A percentile compares a stretch with the other conserved stretches of the same genome.
These are phyloP conservation scores for Mycena haematopus DNA, from an alignment of 768 basidiomycete genomes.

Conservation along the genomic window DNA sequence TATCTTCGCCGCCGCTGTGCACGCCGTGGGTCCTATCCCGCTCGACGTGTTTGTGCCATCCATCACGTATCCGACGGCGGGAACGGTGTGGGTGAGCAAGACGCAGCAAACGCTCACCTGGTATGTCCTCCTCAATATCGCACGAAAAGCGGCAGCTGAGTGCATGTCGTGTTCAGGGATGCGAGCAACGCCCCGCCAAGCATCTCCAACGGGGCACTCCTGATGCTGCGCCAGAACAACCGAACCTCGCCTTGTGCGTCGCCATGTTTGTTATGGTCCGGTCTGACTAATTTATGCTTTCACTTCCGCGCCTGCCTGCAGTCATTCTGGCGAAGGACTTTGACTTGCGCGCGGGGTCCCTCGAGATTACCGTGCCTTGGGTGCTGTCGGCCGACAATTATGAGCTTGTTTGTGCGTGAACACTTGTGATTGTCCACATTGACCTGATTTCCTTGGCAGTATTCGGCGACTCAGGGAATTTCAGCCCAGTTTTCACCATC, in stretches of 20 bases:
- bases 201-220: slow-evolving; percentile 34
- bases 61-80: slow-evolving; percentile 32
- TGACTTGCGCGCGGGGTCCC: slow-evolving; percentile 29
- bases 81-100: slow-evolving; percentile 35
- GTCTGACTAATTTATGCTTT: neutral
- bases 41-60: slow-evolving; percentile 38
- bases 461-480: slow-evolving; percentile 41
- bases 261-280: neutral
- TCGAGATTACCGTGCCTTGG: slow-evolving; percentile 29
- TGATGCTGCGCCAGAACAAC: slow-evolving; percentile 24
- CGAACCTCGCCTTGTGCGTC: slow-evolving; percentile 7
- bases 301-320: slow-evolving; percentile 20
- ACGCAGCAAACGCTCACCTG: slow-evolving; percentile 36
- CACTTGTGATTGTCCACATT: neutral
- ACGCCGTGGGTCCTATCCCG: slow-evolving; percentile 6
- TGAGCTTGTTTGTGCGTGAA: slow-evolving; percentile 34
- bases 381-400: slow-evolving; percentile 32
- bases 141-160: neutral
- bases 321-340: slow-evolving; percentile 32
- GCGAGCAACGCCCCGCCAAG: slow-evolving; percentile 24
- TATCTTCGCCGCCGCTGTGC: slow-evolving; percentile 2
- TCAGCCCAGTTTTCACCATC: slow-evolving; percentile 37
- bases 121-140: slow-evolving; percentile 28
- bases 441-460: slow-evolving; percentile 31
- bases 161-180: slow-evolving; percentile 30